Conservation (phyloP, 257 asterid species). For the Solanum verrucosum region DNA sequence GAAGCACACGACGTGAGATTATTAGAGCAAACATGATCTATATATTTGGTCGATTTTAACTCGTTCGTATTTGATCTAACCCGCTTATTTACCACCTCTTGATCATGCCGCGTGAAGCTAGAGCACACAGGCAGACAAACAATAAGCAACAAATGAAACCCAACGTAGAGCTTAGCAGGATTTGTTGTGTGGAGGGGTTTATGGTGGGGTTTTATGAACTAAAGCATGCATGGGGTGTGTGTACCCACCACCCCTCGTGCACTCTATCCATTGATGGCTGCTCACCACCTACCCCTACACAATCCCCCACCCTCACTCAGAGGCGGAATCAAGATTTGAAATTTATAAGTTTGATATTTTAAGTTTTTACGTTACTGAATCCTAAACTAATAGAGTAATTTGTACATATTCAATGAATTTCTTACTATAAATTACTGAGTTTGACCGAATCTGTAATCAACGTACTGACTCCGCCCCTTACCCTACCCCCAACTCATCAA, state of each 20-base stretch:
- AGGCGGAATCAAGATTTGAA: fast-evolving
- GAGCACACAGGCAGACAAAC: background rate
- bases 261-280: slow-evolving; percentile 49
- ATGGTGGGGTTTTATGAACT: slow-evolving; percentile 10
- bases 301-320: background rate
- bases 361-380: background rate
- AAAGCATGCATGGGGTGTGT: background rate
- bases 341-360: fast-evolving
- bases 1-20: background rate
- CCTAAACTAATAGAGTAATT: background rate
- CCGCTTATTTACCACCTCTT: background rate
- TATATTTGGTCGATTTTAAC: background rate
- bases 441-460: background rate
- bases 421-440: background rate
- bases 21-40: background rate
- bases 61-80: background rate
- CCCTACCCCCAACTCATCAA: background rate
- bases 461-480: background rate
- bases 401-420: background rate
- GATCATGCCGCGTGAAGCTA: background rate
- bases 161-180: slow-evolving; percentile 1
- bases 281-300: slow-evolving; percentile 30
- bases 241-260: slow-evolving; percentile 59
- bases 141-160: background rate
- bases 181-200: background rate